phyloP scores from a whole-genome alignment of 345 rosid species.

The Eucalyptus decipiens region DNA sequence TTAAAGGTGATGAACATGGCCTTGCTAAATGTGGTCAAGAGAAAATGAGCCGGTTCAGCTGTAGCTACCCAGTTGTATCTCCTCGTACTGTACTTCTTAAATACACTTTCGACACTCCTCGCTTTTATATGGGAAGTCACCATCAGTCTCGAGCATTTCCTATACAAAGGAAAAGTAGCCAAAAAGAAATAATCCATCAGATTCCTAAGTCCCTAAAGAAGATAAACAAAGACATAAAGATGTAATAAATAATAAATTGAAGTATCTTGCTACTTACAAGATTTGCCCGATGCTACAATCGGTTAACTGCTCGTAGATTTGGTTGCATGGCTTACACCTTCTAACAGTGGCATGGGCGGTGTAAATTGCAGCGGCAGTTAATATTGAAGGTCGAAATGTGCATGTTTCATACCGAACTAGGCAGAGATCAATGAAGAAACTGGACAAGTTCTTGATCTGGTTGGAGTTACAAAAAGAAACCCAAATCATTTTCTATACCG shows the following conservation, averaged over 20 bases:
- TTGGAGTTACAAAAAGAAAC: background rate
- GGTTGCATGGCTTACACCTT: too few species aligned
- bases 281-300: too few species aligned
- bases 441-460: constrained; percentile 39
- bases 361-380: constrained; percentile 62
- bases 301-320: too few species aligned
- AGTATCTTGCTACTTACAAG: too few species aligned
- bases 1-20: background rate
- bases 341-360: too few species aligned
- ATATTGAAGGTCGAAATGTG: constrained; percentile 38
- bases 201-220: too few species aligned
- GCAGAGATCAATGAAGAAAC: constrained; percentile 47
- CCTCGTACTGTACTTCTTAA: background rate
- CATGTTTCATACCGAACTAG: constrained; percentile 53
- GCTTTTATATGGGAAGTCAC: background rate
- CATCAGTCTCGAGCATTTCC: too few species aligned
- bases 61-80: background rate
- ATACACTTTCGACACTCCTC: constrained; percentile 1
- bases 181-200: too few species aligned
- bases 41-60: background rate
- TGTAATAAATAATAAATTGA: too few species aligned
- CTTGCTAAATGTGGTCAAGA: background rate
- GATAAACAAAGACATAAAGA: too few species aligned
- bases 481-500: too few species aligned
- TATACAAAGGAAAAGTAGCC: too few species aligned